Evolutionary conservation across 768 basidiomycete genomes (phyloP).

Genomic region (Mycena amicta): DNA sequence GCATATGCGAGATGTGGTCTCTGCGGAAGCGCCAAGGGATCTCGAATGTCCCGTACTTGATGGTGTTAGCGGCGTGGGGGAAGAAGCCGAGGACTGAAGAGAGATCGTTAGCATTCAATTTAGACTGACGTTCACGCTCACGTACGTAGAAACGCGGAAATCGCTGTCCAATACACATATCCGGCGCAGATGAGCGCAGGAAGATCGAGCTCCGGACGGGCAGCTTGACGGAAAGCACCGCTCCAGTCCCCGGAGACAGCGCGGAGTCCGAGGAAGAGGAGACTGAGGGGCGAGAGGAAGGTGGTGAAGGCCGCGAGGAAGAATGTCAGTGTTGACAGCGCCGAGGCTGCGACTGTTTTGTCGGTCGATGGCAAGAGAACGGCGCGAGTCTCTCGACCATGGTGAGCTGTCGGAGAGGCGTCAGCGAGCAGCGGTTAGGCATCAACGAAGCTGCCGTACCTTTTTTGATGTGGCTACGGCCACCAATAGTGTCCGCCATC

Average conservation of each 20-base stretch:
- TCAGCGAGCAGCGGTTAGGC: neutral
- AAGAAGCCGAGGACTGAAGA: neutral
- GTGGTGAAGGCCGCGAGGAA: neutral
- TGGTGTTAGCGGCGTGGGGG: neutral
- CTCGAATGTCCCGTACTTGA: neutral
- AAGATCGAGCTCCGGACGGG: neutral
- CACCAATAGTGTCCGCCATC: neutral
- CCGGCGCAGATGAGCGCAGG: neutral
- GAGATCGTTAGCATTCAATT: neutral
- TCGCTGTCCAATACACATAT: neutral
- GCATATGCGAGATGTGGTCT: slow-evolving; percentile 5
- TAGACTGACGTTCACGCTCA: neutral
- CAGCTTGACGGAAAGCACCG: neutral
- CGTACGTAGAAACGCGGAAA: neutral
- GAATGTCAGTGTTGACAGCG: neutral
- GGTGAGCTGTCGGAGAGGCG: neutral
- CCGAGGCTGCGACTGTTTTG: neutral
- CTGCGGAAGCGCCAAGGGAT: neutral
- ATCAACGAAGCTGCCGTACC: neutral
- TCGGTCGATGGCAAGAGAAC: neutral
- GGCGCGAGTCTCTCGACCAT: slow-evolving; percentile 1
- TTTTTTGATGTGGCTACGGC: neutral
- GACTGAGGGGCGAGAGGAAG: neutral
- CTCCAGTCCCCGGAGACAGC: neutral
- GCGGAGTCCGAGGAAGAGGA: neutral